Percentiles rank a stretch among this genome's conserved stretches.
Conservation (phyloP, 1,139 yeast genomes). For the Protomyces lactucae-debilis region DNA sequence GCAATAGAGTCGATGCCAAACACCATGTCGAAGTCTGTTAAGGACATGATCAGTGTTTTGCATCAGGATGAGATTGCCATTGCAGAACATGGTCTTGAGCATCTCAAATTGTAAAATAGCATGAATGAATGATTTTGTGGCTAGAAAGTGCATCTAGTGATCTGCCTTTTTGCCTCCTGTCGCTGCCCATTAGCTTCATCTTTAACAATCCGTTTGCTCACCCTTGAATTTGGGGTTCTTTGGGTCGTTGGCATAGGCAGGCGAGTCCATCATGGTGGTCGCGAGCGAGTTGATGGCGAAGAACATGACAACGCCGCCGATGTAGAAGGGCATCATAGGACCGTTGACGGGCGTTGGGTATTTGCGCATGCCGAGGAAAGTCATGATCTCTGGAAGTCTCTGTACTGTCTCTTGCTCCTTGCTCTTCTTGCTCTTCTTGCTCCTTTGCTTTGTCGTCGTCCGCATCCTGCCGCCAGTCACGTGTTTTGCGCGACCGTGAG, state of each 20-base stretch:
- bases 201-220: not conserved
- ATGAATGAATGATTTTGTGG: not conserved
- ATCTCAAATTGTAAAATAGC: not conserved
- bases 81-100: not conserved
- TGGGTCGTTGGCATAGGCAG: slow-evolving; percentile 63
- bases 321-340: slow-evolving; percentile 59
- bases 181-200: not conserved
- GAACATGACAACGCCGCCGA: slow-evolving; percentile 53
- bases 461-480: not conserved
- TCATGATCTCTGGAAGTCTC: slow-evolving; percentile 10
- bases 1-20: not conserved
- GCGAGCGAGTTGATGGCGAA: slow-evolving; percentile 53
- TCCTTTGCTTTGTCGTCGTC: not conserved
- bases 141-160: not conserved
- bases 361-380: slow-evolving; percentile 32
- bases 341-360: slow-evolving; percentile 50
- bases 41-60: not conserved
- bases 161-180: not conserved
- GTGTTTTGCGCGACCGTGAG: not conserved
- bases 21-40: not conserved
- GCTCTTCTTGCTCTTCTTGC: not conserved
- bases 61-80: not conserved
- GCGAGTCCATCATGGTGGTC: slow-evolving; percentile 47
- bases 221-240: slow-evolving; percentile 59
- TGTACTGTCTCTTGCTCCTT: not conserved